Evolutionary conservation across 495 filamentous ascomycete genomes (phyloP).

Genomic region (Aspergillus ellipticus): DNA sequence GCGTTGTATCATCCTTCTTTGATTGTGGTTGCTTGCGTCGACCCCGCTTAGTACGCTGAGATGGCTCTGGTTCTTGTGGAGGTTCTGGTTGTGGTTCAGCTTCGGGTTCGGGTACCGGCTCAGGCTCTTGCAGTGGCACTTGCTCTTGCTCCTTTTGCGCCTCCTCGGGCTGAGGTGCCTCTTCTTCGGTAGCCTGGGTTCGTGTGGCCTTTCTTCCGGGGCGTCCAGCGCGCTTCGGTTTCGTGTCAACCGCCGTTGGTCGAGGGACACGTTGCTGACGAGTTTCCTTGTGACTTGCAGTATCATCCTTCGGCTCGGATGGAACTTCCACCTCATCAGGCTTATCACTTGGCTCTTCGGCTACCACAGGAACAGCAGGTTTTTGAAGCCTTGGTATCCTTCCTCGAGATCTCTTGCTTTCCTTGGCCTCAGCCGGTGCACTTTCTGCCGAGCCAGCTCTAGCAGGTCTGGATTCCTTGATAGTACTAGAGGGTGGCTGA

Average conservation of each 20-base stretch:
- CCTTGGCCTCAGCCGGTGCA: not conserved
- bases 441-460: slow-evolving; percentile 1
- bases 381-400: slow-evolving; percentile 7
- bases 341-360: slow-evolving; percentile 1
- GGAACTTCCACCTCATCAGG: slow-evolving; percentile 2
- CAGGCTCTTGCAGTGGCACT: not conserved
- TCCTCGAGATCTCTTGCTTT: slow-evolving; percentile 6
- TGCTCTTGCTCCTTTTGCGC: not conserved
- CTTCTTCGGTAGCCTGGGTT: not conserved
- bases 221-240: slow-evolving; percentile 16
- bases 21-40: slow-evolving; percentile 14
- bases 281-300: not conserved
- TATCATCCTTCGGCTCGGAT: not conserved
- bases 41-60: slow-evolving; percentile 15
- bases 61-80: slow-evolving; percentile 3
- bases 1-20: slow-evolving; percentile 16
- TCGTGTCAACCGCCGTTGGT: not conserved
- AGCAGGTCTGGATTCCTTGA: slow-evolving; percentile 2
- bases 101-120: slow-evolving; percentile 1
- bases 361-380: not conserved
- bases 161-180: not conserved
- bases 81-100: slow-evolving; percentile 11
- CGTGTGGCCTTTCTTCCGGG: slow-evolving; percentile 7
- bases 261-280: not conserved
- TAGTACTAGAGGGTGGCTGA: slow-evolving; percentile 9